Evolutionary conservation across 116 monocot genomes (phyloP).

Genomic region (Dioscorea cayenensis): DNA sequence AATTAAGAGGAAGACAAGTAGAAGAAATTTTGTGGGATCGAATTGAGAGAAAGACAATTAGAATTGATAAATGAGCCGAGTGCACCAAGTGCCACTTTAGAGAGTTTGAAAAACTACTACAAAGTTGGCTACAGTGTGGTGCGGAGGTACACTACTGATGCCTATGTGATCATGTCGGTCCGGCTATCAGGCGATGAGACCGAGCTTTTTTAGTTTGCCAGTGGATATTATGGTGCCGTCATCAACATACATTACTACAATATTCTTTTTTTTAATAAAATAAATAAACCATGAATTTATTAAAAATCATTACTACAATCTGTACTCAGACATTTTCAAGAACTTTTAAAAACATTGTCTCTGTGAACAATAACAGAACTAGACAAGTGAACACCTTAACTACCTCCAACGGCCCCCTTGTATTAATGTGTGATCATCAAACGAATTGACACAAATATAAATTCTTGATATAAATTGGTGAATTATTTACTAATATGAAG

Average conservation of each 20-base stretch:
- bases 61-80: constrained; percentile 76
- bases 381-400: constrained; percentile 20
- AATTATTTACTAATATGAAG: too few species aligned
- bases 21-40: too few species aligned
- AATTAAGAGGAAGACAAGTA: too few species aligned
- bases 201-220: constrained; percentile 54
- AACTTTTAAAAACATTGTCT: constrained; percentile 55
- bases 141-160: constrained; percentile 36
- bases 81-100: constrained; percentile 31
- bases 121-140: constrained; percentile 43
- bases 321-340: constrained; percentile 31
- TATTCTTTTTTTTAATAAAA: too few species aligned
- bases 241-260: too few species aligned
- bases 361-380: constrained; percentile 35
- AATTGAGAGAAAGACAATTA: too few species aligned
- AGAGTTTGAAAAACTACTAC: constrained; percentile 53
- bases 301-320: constrained; percentile 91
- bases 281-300: too few species aligned
- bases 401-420: constrained; percentile 45
- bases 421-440: constrained; percentile 39
- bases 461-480: too few species aligned
- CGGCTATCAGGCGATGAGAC: constrained; percentile 22
- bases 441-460: too few species aligned
- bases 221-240: constrained; percentile 43
- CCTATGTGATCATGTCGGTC: constrained; percentile 69